Conservation (phyloP, 805 yeast genomes). For the Teunomyces pallodes region DNA sequence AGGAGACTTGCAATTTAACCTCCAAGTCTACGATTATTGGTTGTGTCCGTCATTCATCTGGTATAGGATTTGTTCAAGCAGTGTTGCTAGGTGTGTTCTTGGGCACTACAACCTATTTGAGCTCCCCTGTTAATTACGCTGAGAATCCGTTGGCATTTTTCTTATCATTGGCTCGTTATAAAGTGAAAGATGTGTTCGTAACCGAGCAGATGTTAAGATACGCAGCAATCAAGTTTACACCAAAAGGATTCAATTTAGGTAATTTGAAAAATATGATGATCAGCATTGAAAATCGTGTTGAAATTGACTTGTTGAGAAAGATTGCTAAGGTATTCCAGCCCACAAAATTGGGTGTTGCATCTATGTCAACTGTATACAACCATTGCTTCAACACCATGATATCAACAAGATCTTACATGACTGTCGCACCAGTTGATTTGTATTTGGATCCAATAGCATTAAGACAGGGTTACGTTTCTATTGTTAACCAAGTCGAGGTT, state of each 20-base stretch:
- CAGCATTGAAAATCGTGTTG: constrained; percentile 73
- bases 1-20: constrained; percentile 86
- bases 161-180: constrained; percentile 66
- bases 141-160: constrained; percentile 71
- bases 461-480: constrained; percentile 82
- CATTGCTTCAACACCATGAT: constrained; percentile 81
- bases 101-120: constrained; percentile 81
- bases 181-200: constrained; percentile 81
- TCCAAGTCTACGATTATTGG: constrained; percentile 74
- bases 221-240: constrained; percentile 59
- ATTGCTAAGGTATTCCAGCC: constrained; percentile 62
- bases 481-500: constrained; percentile 70
- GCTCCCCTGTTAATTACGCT: constrained; percentile 76
- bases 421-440: constrained; percentile 82
- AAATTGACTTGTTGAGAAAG: constrained; percentile 52
- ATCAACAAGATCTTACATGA: constrained; percentile 80
- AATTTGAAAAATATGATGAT: constrained; percentile 81
- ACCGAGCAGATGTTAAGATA: constrained; percentile 81
- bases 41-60: constrained; percentile 78
- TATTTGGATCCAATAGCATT: constrained; percentile 85
- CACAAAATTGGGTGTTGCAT: constrained; percentile 62
- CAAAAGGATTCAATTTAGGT: constrained; percentile 59
- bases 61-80: constrained; percentile 88
- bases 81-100: constrained; percentile 77
- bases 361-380: constrained; percentile 74